These are phyloP conservation scores for Haplosporangium sp. DNA, from an alignment of 371 early-diverging fungal species.

Conservation along the genomic window DNA sequence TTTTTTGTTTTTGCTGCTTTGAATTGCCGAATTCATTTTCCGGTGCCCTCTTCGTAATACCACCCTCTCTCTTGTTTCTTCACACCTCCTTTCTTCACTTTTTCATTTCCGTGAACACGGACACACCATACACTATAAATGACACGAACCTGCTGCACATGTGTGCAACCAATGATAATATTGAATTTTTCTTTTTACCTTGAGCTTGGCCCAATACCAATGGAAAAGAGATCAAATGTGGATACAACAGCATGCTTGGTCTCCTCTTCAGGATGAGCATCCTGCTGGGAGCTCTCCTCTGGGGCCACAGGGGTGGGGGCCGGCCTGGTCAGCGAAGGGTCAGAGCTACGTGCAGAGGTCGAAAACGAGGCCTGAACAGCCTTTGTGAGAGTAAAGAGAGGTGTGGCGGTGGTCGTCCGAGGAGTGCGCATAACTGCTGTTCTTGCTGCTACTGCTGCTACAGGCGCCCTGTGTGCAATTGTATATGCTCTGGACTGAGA, in stretches of 20 bases:
- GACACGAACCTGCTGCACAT: neutral
- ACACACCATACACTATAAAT: too few species aligned
- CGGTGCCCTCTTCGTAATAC: too few species aligned
- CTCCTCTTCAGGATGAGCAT: constrained; percentile 33
- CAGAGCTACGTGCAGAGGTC: constrained; percentile 32
- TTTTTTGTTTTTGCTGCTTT: too few species aligned
- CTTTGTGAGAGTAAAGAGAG: constrained; percentile 26
- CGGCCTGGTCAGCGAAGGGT: constrained; percentile 51
- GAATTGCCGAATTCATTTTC: too few species aligned
- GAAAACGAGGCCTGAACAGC: constrained; percentile 38
- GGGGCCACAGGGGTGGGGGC: constrained; percentile 43
- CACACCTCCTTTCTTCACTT: neutral
- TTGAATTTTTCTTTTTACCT: constrained; percentile 56
- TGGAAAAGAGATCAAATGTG: constrained; percentile 95
- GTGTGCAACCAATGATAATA: neutral
- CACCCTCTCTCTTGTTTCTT: neutral
- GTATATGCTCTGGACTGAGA: constrained; percentile 6
- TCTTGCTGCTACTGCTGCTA: constrained; percentile 3
- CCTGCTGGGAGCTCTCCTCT: constrained; percentile 14
- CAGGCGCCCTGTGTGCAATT: constrained; percentile 6
- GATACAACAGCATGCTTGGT: constrained; percentile 89
- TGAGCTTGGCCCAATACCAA: constrained; percentile 95
- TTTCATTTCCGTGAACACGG: too few species aligned
- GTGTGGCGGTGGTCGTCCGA: neutral
- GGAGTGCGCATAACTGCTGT: constrained; percentile 2